Percentiles rank a stretch among this genome's conserved stretches.
These are phyloP conservation scores for Trametes maxima DNA, from an alignment of 768 basidiomycete genomes.

Conservation along the genomic window DNA sequence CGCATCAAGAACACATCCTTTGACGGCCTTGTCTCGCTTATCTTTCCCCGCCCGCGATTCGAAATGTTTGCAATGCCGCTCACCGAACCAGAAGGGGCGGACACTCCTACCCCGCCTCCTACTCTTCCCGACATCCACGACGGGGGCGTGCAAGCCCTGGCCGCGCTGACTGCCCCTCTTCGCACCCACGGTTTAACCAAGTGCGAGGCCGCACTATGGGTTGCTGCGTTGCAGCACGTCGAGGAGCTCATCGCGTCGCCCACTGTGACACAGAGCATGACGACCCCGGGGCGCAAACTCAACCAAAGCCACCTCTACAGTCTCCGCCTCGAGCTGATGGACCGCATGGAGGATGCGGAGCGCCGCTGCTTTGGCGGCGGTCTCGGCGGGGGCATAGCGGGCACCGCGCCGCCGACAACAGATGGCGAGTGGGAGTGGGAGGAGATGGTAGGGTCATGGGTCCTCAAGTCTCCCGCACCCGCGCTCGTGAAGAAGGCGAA, in stretches of 20 bases:
- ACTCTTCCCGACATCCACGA: background rate
- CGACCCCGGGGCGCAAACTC: slow-evolving; percentile 25
- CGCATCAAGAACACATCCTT: slow-evolving; percentile 17
- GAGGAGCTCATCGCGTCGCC: slow-evolving; percentile 38
- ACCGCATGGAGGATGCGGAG: slow-evolving; percentile 54
- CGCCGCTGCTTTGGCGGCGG: slow-evolving; percentile 43
- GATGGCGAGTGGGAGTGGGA: slow-evolving; percentile 51
- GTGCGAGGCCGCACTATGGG: slow-evolving; percentile 56
- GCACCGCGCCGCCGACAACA: background rate
- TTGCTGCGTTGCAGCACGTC: slow-evolving; percentile 49
- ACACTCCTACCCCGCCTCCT: slow-evolving; percentile 18
- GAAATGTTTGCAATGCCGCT: slow-evolving; percentile 13
- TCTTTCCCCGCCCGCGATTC: slow-evolving; percentile 17
- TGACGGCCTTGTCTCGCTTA: slow-evolving; percentile 16
- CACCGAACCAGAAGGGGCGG: background rate
- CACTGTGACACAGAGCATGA: slow-evolving; percentile 12
- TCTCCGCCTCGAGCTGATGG: slow-evolving; percentile 46
- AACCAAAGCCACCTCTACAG: slow-evolving; percentile 30
- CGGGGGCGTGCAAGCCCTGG: slow-evolving; percentile 28
- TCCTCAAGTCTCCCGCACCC: slow-evolving; percentile 38
- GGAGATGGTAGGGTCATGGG: slow-evolving; percentile 47
- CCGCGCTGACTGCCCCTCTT: slow-evolving; percentile 34
- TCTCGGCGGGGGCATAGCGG: background rate
- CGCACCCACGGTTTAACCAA: slow-evolving; percentile 38
- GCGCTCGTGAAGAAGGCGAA: slow-evolving; percentile 2